Conservation (phyloP, 495 filamentous ascomycete genomes). For the Aspergillus affinis region DNA sequence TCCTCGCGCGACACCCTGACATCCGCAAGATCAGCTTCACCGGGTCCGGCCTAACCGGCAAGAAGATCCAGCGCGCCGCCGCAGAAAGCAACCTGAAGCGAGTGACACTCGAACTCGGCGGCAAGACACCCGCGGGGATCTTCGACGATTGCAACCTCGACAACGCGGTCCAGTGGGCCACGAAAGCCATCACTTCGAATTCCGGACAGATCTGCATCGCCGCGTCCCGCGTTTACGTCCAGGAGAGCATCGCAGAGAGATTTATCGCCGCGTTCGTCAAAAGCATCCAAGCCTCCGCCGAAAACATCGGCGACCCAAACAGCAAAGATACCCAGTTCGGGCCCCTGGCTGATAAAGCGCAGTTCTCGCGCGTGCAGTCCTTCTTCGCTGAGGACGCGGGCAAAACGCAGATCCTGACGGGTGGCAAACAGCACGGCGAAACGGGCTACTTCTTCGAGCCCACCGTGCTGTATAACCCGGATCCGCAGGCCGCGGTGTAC, state of each 20-base stretch:
- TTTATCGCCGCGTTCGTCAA: constrained; percentile 17
- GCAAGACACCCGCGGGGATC: neutral
- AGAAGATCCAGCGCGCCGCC: neutral
- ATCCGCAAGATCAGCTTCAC: constrained; percentile 22
- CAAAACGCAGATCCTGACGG: constrained; percentile 2
- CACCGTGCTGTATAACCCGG: constrained; percentile 8
- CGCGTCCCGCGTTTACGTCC: constrained; percentile 48
- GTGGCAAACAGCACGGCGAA: constrained; percentile 1
- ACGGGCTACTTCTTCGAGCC: constrained; percentile 9
- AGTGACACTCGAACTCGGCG: constrained; percentile 1
- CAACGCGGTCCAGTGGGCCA: constrained; percentile 11
- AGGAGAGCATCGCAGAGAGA: constrained; percentile 32
- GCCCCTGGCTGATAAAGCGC: neutral
- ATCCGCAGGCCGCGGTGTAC: constrained; percentile 3
- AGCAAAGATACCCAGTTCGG: neutral
- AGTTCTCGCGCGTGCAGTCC: constrained; percentile 59
- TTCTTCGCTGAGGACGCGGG: constrained; percentile 1
- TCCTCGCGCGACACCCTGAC: constrained; percentile 14
- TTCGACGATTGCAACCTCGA: constrained; percentile 6
- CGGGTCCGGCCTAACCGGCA: constrained; percentile 8
- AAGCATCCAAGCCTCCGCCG: neutral
- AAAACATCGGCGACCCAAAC: constrained; percentile 2
- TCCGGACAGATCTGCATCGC: constrained; percentile 52
- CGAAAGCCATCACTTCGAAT: constrained; percentile 38
- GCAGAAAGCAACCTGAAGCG: constrained; percentile 3